Percentiles rank a stretch among this genome's conserved stretches.
Evolutionary conservation across 2,329 filamentous ascomycete genomes (phyloP).

Genomic region (Colletotrichum euphorbiae): DNA sequence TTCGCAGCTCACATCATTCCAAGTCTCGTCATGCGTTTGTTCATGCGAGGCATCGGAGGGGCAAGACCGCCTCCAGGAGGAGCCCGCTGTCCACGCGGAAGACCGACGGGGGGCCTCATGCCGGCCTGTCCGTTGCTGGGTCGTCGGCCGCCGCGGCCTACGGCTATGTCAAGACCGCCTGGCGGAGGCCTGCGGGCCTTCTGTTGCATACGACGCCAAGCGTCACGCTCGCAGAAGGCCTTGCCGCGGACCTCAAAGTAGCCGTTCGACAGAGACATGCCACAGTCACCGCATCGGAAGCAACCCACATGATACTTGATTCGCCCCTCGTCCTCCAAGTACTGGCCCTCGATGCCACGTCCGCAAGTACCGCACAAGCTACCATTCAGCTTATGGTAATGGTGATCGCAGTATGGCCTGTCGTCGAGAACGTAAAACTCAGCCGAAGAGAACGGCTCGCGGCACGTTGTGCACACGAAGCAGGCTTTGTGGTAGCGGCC

Average conservation of each 20-base stretch:
- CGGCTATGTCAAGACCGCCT: slow-evolving; percentile 30
- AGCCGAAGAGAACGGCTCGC: slow-evolving; percentile 82
- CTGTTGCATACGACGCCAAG: slow-evolving; percentile 66
- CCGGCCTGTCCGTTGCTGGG: slow-evolving; percentile 38
- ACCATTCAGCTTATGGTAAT: slow-evolving; percentile 92
- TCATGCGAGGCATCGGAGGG: slow-evolving; percentile 61
- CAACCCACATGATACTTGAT: slow-evolving; percentile 90
- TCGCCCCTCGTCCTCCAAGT: slow-evolving; percentile 82
- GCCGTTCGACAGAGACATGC: slow-evolving; percentile 78
- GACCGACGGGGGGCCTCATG: slow-evolving; percentile 37
- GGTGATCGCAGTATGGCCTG: slow-evolving; percentile 87
- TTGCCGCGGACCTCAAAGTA: slow-evolving; percentile 90
- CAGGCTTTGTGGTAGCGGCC: slow-evolving; percentile 96
- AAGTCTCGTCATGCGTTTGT: slow-evolving; percentile 71
- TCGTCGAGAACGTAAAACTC: slow-evolving; percentile 94
- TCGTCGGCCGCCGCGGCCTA: slow-evolving; percentile 25
- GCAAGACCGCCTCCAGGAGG: slow-evolving; percentile 40
- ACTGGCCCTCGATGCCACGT: slow-evolving; percentile 91
- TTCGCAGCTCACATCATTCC: slow-evolving; percentile 62
- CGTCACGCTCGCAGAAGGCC: slow-evolving; percentile 90
- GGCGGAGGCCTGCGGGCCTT: slow-evolving; percentile 44
- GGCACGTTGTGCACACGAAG: slow-evolving; percentile 90
- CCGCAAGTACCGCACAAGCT: slow-evolving; percentile 86
- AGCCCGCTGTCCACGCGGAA: slow-evolving; percentile 38
- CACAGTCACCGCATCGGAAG: slow-evolving; percentile 86